Conservation (phyloP, 2,329 filamentous ascomycete species). For the Nigrospora sphaerica region DNA sequence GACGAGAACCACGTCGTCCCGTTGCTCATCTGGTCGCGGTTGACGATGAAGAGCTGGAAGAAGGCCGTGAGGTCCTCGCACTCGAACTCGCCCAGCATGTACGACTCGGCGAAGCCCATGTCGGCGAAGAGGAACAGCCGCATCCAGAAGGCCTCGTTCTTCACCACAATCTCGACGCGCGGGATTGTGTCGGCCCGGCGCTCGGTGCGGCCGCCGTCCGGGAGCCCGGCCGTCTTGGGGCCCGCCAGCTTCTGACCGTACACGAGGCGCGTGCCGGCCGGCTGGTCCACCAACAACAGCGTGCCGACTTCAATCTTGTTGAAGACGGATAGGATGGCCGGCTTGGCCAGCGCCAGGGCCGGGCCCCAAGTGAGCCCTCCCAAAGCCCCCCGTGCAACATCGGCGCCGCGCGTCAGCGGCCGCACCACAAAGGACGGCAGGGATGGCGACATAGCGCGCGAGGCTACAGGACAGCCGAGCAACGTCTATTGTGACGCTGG, state of each 20-base stretch:
- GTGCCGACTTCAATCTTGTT: slow-evolving; percentile 40
- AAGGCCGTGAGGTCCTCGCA: slow-evolving; percentile 61
- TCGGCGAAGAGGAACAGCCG: slow-evolving; percentile 62
- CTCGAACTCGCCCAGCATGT: slow-evolving; percentile 65
- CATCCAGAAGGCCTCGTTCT: slow-evolving; percentile 64
- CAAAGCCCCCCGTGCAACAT: slow-evolving; percentile 32
- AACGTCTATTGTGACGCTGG: too few relatives aligned
- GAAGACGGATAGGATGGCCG: slow-evolving; percentile 36
- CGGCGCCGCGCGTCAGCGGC: slow-evolving; percentile 30
- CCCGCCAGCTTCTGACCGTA: slow-evolving; percentile 38
- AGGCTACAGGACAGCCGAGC: too few relatives aligned
- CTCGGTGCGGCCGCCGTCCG: slow-evolving; percentile 25
- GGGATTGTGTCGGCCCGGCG: slow-evolving; percentile 27
- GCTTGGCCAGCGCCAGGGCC: slow-evolving; percentile 36
- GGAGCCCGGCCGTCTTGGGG: slow-evolving; percentile 24
- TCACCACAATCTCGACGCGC: slow-evolving; percentile 49
- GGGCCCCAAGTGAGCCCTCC: slow-evolving; percentile 41
- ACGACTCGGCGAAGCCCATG: slow-evolving; percentile 69
- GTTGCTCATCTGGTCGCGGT: slow-evolving; percentile 57
- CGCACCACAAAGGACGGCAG: slow-evolving; percentile 29
- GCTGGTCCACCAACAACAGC: slow-evolving; percentile 39
- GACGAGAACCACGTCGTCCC: slow-evolving; percentile 56
- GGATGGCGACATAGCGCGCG: slow-evolving; percentile 21
- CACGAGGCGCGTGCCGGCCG: slow-evolving; percentile 29
- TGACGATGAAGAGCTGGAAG: slow-evolving; percentile 67